Base-by-base conservation (phyloP, 2,329 filamentous ascomycete species). In the Pyrenophora graminea region DNA sequence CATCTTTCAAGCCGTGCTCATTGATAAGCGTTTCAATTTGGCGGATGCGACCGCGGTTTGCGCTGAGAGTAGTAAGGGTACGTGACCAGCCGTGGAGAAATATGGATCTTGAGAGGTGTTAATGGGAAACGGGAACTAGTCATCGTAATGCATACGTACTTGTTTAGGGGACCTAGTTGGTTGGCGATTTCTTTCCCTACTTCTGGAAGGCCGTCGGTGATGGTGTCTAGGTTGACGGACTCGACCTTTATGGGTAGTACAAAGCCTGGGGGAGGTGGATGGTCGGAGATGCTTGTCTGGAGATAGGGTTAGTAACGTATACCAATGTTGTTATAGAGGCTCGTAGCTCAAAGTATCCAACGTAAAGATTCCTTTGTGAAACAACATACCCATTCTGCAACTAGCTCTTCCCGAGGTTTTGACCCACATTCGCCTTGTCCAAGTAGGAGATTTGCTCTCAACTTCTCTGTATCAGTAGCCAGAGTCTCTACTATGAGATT, bases 41-140 rank as follows among this genome's bases (percentile, higher is more conserved):
- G 58, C 84, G 88, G 18, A 84, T 82, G 38, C 88, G 85, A 1
- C 82, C 82, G 18, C 82, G 80, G 66, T 92, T 91, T 55, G 85
- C 87, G 3, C 87, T 90, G 44, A 92, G 73, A 0, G 88, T 91
- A 1, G 86, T 88, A 21, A 82, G 66, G 0, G 80, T 76, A 7
- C 76, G 73, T 8, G 79, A 78, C 89, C 89, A 92, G 13, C 88
- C 88, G 63, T 85, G 85, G 45, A 88, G 76, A 64, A 91, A 90
- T 7, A 90, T 87, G 17, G 86, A 85, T 45, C 27, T 30, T 4
- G 8, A 30, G 10, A 13, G 9, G 27, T 13, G 27, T 30, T 10
- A 30, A 9, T 13, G 2, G 27, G 10, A 2, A 12, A 13, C 8
- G 27, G 27, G 27, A 30, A 13, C 7, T 10, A 9, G 7, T 10